A percentile compares a stretch with the other conserved stretches of the same genome.
Conservation (phyloP, 2,329 filamentous ascomycete species). For the Colletotrichum eremochloae region DNA sequence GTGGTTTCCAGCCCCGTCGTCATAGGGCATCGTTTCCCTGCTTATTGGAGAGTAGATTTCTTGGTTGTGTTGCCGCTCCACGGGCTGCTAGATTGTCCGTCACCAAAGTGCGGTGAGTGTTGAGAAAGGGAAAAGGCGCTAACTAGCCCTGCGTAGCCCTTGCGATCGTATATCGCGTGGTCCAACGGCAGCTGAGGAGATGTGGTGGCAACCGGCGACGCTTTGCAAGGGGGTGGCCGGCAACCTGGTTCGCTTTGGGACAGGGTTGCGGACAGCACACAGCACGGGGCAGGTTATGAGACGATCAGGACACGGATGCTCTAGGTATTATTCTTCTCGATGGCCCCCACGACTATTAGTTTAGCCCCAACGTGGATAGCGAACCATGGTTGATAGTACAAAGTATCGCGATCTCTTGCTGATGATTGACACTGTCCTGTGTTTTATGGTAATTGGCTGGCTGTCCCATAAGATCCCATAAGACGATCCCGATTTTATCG, state of each 20-base stretch:
- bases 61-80: slow-evolving; percentile 16
- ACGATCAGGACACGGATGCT: not conserved
- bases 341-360: slow-evolving; percentile 6
- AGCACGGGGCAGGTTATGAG: not conserved
- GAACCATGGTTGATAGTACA: not conserved
- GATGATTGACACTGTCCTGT: not conserved
- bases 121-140: slow-evolving; percentile 9
- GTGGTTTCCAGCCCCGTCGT: slow-evolving; percentile 15
- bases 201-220: not conserved
- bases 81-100: not conserved
- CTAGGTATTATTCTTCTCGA: too few relatives aligned
- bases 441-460: too few relatives aligned
- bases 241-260: not conserved
- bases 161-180: slow-evolving; percentile 31
- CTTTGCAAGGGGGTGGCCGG: slow-evolving; percentile 22
- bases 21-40: slow-evolving; percentile 16
- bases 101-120: slow-evolving; percentile 38
- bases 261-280: slow-evolving; percentile 10
- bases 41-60: not conserved
- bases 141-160: slow-evolving; percentile 32
- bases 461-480: too few relatives aligned
- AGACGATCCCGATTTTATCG: not conserved
- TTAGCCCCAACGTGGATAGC: not conserved
- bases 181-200: not conserved
- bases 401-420: not conserved